Base-by-base conservation (phyloP, 805 yeast species). In the Cyberlindnera maclurae region DNA sequence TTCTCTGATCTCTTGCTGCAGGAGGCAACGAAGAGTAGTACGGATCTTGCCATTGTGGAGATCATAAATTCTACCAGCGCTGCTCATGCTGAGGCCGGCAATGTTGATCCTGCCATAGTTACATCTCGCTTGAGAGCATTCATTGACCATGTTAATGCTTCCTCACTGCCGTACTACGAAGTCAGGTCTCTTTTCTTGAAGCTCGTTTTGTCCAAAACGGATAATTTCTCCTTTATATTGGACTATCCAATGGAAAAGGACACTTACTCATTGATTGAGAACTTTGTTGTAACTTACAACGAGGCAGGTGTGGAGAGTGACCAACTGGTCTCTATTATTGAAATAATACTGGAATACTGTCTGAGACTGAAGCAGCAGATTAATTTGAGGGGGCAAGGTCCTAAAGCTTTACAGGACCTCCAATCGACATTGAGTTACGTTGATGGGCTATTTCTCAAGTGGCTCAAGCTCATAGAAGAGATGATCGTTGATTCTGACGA, bases 281-380 rank as follows among this genome's bases (percentile, higher is more conserved):
- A 39, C 2, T 38, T 50, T 5, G 42, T 58, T 0, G 42, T 47
- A 15, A 32, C 47, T 4, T 24, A 36, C 13, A 67, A 64, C 38
- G 55, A 26, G n/a, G 39, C 22, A 45, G 15, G 17, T 12, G 11
- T 13, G 4, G 17, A 17, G 6, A 17, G 12, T 8, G 18, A n/a
- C 4, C 26, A n/a, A 10, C 12, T 34, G 26, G 42, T 66, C 4
- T 53, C 75, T 1, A 47, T 72, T 3, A 66, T 58, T 45, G 83
- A 77, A 43, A 45, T 74, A 1, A 47, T 75, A 11, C 59, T 70
- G 0, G 75, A 77, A 45, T 44, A 46, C 20, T 71, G 62, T 63
- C 65, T 58, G 31, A 45, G 44, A 12, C 51, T 49, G 34, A 64
- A 56, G 52, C 55, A 45, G 5, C 39, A 41, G 16, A n/a, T 37